Evolutionary conservation across 371 early-diverging fungal genomes (phyloP), one percentile per base, ranked within the genome.

Genomic region (Zancudomyces culisetae): DNA sequence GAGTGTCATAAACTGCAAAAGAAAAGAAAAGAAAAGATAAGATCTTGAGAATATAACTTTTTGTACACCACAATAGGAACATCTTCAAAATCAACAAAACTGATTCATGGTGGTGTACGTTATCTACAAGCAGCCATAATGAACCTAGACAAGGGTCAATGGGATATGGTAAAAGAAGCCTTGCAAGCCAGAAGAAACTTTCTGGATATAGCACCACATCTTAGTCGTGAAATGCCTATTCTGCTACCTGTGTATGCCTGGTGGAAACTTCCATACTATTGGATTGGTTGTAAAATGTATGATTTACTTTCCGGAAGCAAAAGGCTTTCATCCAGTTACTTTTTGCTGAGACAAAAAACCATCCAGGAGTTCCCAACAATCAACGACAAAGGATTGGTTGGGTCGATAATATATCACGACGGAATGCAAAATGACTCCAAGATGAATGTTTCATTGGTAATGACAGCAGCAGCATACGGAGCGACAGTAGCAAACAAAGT

Each of bases 71-170:
- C 4, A 22, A 24, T 48, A 48, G 48, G 48, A 75, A 98, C 98
- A 1, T 88, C 89, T 28, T 96, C 97, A 1, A 78, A 95, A 57
- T 87, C 87, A 19, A 98, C 99, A 3, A 99, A 99, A 63, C 76
- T 99, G 13, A 88, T 99, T 20, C 99, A 99, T 63, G 99, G 99
- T 53, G 99, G 99, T 60, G 96, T 99, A 30, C 79, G 99, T 50
- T 99, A 99, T 69, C 76, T 99, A 55, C 96, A 98, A 69, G 97
- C 98, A 71, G 99, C 98, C 2, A 77, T 98, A 48, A 77, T 80
- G 73, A 87, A 93, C 46, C 69, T 95, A 20, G 97, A 95, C 60
- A 83, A 83, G 66, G 93, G 84, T 67, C 98, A 99, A 65, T 95
- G 89, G 78, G 86, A 88, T 64, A 74, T 99, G 39, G 99, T 99